These are phyloP conservation scores for Choricystis sp. DNA, from an alignment of 139 green algal species.

Conservation along the genomic window DNA sequence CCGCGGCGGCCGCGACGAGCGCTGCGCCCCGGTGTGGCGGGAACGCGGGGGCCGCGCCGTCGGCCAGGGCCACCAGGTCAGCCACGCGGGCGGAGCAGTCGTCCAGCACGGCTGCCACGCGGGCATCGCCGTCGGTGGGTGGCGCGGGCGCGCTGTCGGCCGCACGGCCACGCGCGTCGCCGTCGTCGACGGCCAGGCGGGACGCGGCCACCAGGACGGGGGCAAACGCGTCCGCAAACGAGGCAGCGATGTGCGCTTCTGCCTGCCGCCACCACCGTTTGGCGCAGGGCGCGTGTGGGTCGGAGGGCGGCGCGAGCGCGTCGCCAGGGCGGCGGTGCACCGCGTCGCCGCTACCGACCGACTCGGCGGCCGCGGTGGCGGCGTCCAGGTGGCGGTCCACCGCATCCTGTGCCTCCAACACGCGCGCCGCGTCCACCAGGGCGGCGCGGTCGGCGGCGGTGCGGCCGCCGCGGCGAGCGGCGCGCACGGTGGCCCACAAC, in stretches of 20 bases:
- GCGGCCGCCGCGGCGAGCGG: too few relatives aligned
- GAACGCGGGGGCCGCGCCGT: background rate
- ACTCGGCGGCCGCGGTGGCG: too few relatives aligned
- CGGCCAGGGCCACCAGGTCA: background rate
- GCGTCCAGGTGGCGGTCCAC: background rate
- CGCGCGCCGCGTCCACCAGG: background rate
- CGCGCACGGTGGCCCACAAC: background rate
- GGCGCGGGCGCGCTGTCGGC: too few relatives aligned
- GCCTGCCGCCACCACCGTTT: background rate
- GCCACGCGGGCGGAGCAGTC: background rate
- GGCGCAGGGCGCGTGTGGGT: too few relatives aligned
- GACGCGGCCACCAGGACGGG: background rate
- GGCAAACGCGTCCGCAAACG: background rate
- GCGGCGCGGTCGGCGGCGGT: too few relatives aligned
- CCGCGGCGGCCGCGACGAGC: background rate
- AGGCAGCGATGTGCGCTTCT: background rate
- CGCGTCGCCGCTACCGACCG: too few relatives aligned
- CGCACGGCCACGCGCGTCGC: too few relatives aligned
- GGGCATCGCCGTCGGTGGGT: background rate
- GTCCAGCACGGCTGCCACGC: background rate
- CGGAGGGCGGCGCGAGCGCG: too few relatives aligned
- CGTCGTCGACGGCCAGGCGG: background rate
- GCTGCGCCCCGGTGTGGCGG: too few relatives aligned
- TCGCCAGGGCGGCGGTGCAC: too few relatives aligned
- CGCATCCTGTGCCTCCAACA: background rate